Evolutionary conservation across 345 rosid genomes (phyloP), one percentile per base, ranked within the genome.

Genomic region (Melaleuca quinquenervia): DNA sequence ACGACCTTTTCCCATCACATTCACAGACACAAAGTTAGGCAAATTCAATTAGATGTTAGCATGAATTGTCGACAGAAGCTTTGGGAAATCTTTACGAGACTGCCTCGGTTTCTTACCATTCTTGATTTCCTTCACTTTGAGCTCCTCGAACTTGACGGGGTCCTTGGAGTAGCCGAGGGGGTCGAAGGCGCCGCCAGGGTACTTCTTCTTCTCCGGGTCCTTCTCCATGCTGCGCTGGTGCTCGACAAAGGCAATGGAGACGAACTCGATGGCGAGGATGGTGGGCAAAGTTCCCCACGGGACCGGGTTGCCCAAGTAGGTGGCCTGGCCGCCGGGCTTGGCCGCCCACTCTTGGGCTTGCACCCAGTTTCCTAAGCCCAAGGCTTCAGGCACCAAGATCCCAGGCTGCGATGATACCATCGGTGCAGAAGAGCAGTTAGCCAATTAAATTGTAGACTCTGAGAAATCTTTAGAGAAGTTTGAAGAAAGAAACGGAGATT

Each of bases 211-310:
- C 94, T 94, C 99, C 0, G 95, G 87, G 90, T 96, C 96, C 89
- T 96, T 97, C 96, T 97, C 99, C 98, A 96, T 96, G 93, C 98
- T 97, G 27, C 99, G 93, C 87, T 97, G 99, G 93, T 97, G 98
- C 94, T 97, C 99, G 0, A 95, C 98, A 24, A 97, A 96, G 60
- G 98, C 91, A 48, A 97, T 94, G 86, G 98, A 91, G 1, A 97
- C 5, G 94, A 97, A 97, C 88, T 97, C 98, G 29, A 97, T 94
- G 83, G 89, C 95, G 88, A 97, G 89, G 84, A 97, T 93, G 86
- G 96, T 93, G 5, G 99, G 98, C 48, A 96, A 93, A 55, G 96
- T 95, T 83, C 99, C 98, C 99, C 98, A 97, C 6, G 99, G 99
- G 60, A 97, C 99, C 1, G 98, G 98, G 89, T 93, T 93, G 0